These are phyloP conservation scores for Colletotrichum somersetense DNA, from an alignment of 2,329 filamentous ascomycete genomes.

Conservation along the genomic window DNA sequence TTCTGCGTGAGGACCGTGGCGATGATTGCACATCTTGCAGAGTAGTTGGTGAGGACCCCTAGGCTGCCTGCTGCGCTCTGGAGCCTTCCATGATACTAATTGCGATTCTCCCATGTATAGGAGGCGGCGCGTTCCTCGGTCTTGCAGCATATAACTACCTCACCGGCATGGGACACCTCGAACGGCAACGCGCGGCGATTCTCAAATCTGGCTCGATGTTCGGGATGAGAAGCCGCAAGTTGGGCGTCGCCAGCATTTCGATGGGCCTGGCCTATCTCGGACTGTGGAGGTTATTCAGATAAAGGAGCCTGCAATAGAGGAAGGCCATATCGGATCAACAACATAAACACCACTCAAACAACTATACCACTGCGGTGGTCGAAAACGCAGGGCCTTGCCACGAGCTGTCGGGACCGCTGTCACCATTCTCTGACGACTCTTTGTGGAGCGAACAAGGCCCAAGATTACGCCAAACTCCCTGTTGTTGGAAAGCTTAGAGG, in stretches of 20 bases:
- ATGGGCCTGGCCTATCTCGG: slow-evolving; percentile 77
- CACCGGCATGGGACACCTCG: slow-evolving; percentile 79
- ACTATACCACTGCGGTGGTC: background rate
- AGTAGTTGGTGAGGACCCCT: slow-evolving; percentile 71
- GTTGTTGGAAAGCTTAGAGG: background rate
- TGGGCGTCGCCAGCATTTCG: slow-evolving; percentile 77
- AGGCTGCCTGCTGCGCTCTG: background rate
- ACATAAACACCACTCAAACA: slow-evolving; percentile 21
- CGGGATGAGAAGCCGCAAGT: slow-evolving; percentile 77
- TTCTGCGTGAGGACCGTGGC: slow-evolving; percentile 67
- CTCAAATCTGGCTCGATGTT: slow-evolving; percentile 77
- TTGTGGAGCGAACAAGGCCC: background rate
- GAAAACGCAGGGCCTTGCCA: background rate
- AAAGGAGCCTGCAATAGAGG: slow-evolving; percentile 42
- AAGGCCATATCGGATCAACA: background rate
- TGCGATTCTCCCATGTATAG: slow-evolving; percentile 55
- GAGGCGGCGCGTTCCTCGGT: slow-evolving; percentile 80
- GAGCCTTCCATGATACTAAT: slow-evolving; percentile 1
- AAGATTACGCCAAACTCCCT: background rate
- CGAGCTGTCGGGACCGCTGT: background rate
- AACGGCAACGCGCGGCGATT: slow-evolving; percentile 74
- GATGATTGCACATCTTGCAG: slow-evolving; percentile 80
- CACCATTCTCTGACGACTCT: background rate
- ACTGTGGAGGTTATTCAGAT: slow-evolving; percentile 75
- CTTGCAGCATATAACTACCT: slow-evolving; percentile 83